Evolutionary conservation across 2,329 filamentous ascomycete genomes (phyloP).

Genomic region (Penicillium sp.): DNA sequence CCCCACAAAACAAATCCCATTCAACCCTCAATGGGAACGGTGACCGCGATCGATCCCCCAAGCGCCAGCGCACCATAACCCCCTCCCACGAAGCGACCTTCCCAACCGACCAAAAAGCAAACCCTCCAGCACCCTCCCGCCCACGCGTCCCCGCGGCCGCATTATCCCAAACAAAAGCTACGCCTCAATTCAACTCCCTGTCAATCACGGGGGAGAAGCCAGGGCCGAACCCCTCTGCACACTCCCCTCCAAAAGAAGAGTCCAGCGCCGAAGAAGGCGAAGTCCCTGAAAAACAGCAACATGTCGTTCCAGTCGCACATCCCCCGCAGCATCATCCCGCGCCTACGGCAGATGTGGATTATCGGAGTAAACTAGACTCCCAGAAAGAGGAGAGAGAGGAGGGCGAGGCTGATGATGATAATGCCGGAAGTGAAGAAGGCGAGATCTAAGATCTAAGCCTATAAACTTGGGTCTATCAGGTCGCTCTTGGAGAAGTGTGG

Average conservation of each 20-base stretch:
- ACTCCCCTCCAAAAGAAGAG: constrained; percentile 7
- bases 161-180: neutral
- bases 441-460: constrained; percentile 33
- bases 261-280: constrained; percentile 25
- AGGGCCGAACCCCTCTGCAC: neutral
- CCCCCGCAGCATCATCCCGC: neutral
- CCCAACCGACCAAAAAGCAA: constrained; percentile 4
- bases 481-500: neutral
- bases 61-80: constrained; percentile 37
- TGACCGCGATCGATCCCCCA: constrained; percentile 33
- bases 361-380: neutral
- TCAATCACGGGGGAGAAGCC: neutral
- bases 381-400: constrained; percentile 5
- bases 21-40: constrained; percentile 30
- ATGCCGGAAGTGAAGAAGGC: constrained; percentile 46
- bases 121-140: constrained; percentile 12
- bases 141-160: constrained; percentile 24
- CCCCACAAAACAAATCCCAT: constrained; percentile 4
- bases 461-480: neutral
- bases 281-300: constrained; percentile 14
- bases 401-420: constrained; percentile 31
- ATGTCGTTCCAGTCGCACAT: neutral
- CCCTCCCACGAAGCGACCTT: constrained; percentile 11
- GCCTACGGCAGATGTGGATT: neutral
- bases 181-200: neutral